Percentiles rank a stretch among this genome's conserved stretches.
Evolutionary conservation across 352 stramenopile genomes (phyloP).

Genomic region (Peronospora tabacina): DNA sequence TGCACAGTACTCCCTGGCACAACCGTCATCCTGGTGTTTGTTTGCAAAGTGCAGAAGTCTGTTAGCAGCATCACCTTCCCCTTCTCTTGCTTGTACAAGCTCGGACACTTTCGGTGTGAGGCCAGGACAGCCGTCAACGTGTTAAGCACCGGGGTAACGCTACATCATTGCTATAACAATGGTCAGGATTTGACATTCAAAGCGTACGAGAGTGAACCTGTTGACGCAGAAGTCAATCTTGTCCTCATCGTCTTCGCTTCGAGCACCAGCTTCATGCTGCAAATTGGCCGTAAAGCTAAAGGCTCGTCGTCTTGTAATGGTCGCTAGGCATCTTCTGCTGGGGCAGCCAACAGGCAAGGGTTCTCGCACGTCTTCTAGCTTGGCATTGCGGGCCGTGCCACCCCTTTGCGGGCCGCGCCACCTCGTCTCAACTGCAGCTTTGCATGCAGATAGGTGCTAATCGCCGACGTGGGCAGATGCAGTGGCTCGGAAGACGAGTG

Average conservation of each 20-base stretch:
- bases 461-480: slow-evolving; percentile 48
- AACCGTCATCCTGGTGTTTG: slow-evolving; percentile 23
- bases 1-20: slow-evolving; percentile 9
- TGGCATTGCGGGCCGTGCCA: slow-evolving; percentile 27
- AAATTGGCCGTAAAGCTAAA: slow-evolving; percentile 19
- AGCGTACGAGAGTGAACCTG: slow-evolving; percentile 14
- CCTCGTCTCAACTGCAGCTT: slow-evolving; percentile 38
- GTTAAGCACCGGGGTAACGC: neutral
- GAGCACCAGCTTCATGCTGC: slow-evolving; percentile 10
- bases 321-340: slow-evolving; percentile 16
- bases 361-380: slow-evolving; percentile 46
- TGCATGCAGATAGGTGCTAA: slow-evolving; percentile 46
- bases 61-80: slow-evolving; percentile 13
- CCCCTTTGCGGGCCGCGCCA: too few species aligned
- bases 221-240: slow-evolving; percentile 6
- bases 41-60: slow-evolving; percentile 18
- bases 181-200: slow-evolving; percentile 6
- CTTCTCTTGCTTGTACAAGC: slow-evolving; percentile 29
- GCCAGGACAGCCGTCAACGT: slow-evolving; percentile 6
- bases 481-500: slow-evolving; percentile 20
- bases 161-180: slow-evolving; percentile 10
- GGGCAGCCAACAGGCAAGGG: slow-evolving; percentile 21
- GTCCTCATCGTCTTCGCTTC: slow-evolving; percentile 10
- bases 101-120: slow-evolving; percentile 22
- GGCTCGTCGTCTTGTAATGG: slow-evolving; percentile 17